Evolutionary conservation across 345 rosid genomes (phyloP), one percentile per base, ranked within the genome.

Genomic region (Raphanus sativus): DNA sequence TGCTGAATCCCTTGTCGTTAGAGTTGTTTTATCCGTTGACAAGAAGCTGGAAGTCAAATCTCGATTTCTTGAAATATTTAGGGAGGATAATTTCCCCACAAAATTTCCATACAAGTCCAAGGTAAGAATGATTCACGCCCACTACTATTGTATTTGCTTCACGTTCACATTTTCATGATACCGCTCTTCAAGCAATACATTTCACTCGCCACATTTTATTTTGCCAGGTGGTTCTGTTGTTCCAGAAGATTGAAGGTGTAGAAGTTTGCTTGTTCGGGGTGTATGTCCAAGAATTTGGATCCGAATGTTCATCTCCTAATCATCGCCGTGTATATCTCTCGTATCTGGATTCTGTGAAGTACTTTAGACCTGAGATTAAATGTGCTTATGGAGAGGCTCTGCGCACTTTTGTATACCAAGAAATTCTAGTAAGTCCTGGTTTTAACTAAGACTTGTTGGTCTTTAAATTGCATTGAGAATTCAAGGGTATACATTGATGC

Each of bases 211-310:
- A 54, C 71, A 50, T 58, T 71, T 30, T 58, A 77, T 73, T 77
- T 74, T 86, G 75, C 78, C 87, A 95, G 98, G 99, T 92, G 29
- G 71, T 96, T 86, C 75, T 96, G 75, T 79, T 96, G 81, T 93
- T 96, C 85, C 99, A 96, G 86, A 96, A 89, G 92, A 96, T 96
- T 75, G 98, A 96, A 86, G 99, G 99, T 48, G 99, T 93, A 69
- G 99, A 96, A 85, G 99, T 96, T 16, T 93, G 99, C 85, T 80
- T 96, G 38, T 96, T 93, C 82, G 98, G 99, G 71, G 91, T 96
- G 97, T 96, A 96, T 73, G 99, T 96, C 76, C 99, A 96, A 84
- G 99, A 96, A 84, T 96, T 91, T 78, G 99, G 99, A 76, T 84
- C 98, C n/a, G 99, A 96, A 84, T 84, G 89, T 71, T 84, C 86